Conservation (phyloP, 352 stramenopile genomes). For the Pythium phragmiticola region DNA sequence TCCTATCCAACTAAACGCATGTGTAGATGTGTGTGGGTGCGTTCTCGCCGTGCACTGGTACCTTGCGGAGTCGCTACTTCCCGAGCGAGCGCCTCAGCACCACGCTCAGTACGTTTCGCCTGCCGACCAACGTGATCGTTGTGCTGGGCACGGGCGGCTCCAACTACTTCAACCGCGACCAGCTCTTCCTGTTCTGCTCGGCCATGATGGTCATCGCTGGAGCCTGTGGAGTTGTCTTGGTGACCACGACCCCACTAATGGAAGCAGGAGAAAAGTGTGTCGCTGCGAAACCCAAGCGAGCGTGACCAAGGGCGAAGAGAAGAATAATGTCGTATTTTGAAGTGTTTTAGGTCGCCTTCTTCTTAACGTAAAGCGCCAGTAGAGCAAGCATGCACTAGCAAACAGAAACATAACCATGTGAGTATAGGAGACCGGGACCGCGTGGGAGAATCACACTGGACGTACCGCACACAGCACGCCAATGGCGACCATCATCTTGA, state of each 20-base stretch:
- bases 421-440: not conserved
- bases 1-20: not conserved
- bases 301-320: not conserved
- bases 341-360: slow-evolving; percentile 21
- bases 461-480: slow-evolving; percentile 66
- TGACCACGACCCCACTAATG: not conserved
- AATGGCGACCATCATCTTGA: slow-evolving; percentile 87
- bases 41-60: slow-evolving; percentile 38
- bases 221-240: not conserved
- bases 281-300: slow-evolving; percentile 15
- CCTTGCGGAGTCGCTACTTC: slow-evolving; percentile 36
- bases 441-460: not conserved
- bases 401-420: not conserved
- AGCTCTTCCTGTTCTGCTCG: slow-evolving; percentile 33
- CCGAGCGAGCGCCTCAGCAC: slow-evolving; percentile 31
- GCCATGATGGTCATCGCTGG: slow-evolving; percentile 57
- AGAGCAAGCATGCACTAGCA: slow-evolving; percentile 35
- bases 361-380: slow-evolving; percentile 32
- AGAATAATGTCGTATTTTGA: not conserved
- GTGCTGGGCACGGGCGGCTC: slow-evolving; percentile 33
- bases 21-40: slow-evolving; percentile 35
- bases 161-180: slow-evolving; percentile 20
- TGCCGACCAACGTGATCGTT: slow-evolving; percentile 46
- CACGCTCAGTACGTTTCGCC: slow-evolving; percentile 34
- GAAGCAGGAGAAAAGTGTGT: not conserved